These are phyloP conservation scores for Phytophthora sojae DNA, from an alignment of 352 stramenopile species.

Conservation along the genomic window DNA sequence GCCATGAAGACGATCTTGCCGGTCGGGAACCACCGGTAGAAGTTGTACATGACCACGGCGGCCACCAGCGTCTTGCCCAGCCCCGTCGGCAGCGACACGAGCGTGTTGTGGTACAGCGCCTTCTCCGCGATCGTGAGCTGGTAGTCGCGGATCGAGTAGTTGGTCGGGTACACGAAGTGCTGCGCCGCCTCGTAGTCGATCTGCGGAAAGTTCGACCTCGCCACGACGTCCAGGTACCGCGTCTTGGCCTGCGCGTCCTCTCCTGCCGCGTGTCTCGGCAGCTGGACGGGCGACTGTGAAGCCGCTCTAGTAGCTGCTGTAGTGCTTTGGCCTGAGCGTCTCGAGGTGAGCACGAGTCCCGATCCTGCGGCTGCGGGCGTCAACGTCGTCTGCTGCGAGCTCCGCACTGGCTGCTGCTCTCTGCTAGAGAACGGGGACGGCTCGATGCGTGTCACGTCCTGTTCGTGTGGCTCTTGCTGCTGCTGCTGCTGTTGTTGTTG, in stretches of 20 bases:
- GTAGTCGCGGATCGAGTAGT: slow-evolving; percentile 94
- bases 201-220: slow-evolving; percentile 43
- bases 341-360: slow-evolving; percentile 22
- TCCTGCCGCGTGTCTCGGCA: slow-evolving; percentile 38
- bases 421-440: slow-evolving; percentile 9
- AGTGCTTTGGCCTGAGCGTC: slow-evolving; percentile 9
- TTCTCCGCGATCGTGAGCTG: slow-evolving; percentile 95
- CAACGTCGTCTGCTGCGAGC: slow-evolving; percentile 9
- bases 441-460: slow-evolving; percentile 9
- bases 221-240: slow-evolving; percentile 62
- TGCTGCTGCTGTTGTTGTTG: slow-evolving; percentile 2
- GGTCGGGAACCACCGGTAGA: slow-evolving; percentile 97
- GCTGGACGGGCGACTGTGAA: slow-evolving; percentile 11
- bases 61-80: slow-evolving; percentile 99
- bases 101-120: slow-evolving; percentile 97
- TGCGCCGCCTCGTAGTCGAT: slow-evolving; percentile 74
- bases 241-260: slow-evolving; percentile 67
- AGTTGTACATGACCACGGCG: slow-evolving; percentile 99
- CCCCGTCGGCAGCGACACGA: slow-evolving; percentile 98
- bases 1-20: slow-evolving; percentile 98
- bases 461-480: background rate
- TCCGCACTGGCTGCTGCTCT: slow-evolving; percentile 12
- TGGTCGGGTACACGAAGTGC: slow-evolving; percentile 90
- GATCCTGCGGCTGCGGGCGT: slow-evolving; percentile 1
- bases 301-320: background rate